phyloP scores from a whole-genome alignment of 192 early-diverging fungal species.

The Chytriomyces sp. region DNA sequence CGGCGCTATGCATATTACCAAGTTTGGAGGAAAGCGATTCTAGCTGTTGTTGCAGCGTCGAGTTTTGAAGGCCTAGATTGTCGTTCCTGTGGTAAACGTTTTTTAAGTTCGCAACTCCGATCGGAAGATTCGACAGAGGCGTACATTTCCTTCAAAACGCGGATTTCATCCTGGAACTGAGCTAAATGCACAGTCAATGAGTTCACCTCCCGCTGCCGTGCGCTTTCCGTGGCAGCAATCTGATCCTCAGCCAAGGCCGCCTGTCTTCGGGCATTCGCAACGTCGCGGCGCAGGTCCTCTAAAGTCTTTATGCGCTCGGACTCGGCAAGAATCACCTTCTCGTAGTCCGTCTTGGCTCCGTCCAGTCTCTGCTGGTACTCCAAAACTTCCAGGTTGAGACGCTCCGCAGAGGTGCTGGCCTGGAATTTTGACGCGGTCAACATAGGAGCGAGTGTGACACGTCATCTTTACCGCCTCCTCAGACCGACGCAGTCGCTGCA shows the following conservation, averaged over 20 bases:
- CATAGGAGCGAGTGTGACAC: not conserved
- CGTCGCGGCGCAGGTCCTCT: not conserved
- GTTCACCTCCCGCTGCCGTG: not conserved
- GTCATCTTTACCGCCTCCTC: not conserved
- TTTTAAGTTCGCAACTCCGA: not conserved
- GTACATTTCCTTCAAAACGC: constrained; percentile 5
- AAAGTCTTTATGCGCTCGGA: constrained; percentile 27
- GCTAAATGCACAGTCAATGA: not conserved
- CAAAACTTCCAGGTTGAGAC: constrained; percentile 1
- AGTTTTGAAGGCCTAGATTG: not conserved
- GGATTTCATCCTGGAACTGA: not conserved
- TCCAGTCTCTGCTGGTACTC: constrained; percentile 1
- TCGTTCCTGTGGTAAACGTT: constrained; percentile 3
- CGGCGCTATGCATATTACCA: not conserved
- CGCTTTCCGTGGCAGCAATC: not conserved
- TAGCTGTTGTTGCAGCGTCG: not conserved
- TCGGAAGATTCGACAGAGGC: not conserved
- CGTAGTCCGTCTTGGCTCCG: constrained; percentile 28
- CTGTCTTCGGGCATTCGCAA: no score
- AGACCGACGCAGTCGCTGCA: constrained; percentile 6
- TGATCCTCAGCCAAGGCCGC: no score
- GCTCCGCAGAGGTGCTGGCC: not conserved
- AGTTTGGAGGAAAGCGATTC: not conserved
- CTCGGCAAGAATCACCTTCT: constrained; percentile 30
- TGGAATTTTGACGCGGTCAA: not conserved